Evolutionary conservation across 2,329 filamentous ascomycete species (phyloP).

Genomic region (Rachicladosporium sp.): DNA sequence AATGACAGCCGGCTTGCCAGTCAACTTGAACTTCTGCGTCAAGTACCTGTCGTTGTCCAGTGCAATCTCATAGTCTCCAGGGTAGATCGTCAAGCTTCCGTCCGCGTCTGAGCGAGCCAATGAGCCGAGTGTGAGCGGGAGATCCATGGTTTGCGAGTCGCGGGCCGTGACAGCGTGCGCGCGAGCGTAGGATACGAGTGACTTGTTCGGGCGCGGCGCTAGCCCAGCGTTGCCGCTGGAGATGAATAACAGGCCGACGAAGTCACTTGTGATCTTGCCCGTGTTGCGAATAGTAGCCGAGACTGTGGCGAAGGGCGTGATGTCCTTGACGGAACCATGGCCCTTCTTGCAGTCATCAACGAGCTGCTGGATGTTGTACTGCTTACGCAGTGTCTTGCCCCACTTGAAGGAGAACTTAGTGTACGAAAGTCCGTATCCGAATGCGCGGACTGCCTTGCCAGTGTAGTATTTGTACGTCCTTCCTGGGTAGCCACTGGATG

Average conservation of each 20-base stretch:
- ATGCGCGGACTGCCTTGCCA: conserved; percentile 28
- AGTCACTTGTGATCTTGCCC: conserved; percentile 26
- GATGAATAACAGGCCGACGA: conserved; percentile 29
- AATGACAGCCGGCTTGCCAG: conserved; percentile 5
- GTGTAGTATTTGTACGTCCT: conserved; percentile 35
- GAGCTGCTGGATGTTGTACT: conserved; percentile 26
- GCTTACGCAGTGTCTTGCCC: conserved; percentile 6
- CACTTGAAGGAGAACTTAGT: conserved; percentile 25
- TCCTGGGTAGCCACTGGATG: conserved; percentile 20
- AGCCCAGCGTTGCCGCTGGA: conserved; percentile 28
- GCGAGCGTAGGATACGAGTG: conserved; percentile 22
- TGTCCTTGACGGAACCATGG: conserved; percentile 7
- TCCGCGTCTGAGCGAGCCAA: conserved; percentile 26
- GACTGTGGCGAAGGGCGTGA: conserved; percentile 16
- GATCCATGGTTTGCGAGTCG: conserved; percentile 11
- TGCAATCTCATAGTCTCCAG: conserved; percentile 29
- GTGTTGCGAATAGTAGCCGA: conserved; percentile 26
- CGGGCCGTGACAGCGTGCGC: conserved; percentile 9
- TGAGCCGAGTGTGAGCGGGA: conserved; percentile 28
- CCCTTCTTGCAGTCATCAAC: too few species aligned
- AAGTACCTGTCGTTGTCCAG: conserved; percentile 28
- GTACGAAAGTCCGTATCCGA: conserved; percentile 34
- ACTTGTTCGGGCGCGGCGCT: conserved; percentile 30
- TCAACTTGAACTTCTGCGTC: conserved; percentile 12
- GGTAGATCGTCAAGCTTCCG: conserved; percentile 30